Base-by-base conservation (phyloP, 768 basidiomycete genomes). In the Trametes cingulata region DNA sequence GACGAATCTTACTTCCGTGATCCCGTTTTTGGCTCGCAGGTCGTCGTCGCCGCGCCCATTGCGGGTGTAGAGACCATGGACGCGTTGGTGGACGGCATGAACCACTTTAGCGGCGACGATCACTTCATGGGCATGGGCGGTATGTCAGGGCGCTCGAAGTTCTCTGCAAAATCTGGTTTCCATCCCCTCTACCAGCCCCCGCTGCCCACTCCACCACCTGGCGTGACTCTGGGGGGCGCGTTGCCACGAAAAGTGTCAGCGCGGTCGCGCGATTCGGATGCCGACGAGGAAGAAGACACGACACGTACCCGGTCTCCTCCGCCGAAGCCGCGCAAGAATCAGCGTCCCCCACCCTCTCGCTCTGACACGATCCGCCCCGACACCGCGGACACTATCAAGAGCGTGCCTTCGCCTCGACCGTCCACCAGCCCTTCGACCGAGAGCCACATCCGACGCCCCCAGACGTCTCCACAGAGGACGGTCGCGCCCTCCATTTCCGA, bases 61-160 rank as follows among this genome's bases (percentile, higher is more conserved):
- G 72, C 90, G 6, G 91, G 90, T 2, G 90, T 94, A 9, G 91
- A 93, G 74, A 85, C 85, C 9, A 89, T 94, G 86, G 92, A 94
- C 70, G 92, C 92, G 13, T 73, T 94, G 53, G 92, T 94, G 7
- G 91, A 93, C 64, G 90, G 89, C 9, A 93, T 94, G 92, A 94
- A 93, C 68, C 87, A 87, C 25, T 71, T 71, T 27, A 77, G 73
- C 36, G 82, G 80, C 43, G 86, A 90, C 56, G 80, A 85, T 62
- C 72, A 84, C 54, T 77, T 82, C 62, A 77, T 67, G 65, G 64
- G 71, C 45, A 63, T 65, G 52, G 76, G 66, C 43, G 74, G 76
- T 52, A 63, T 79, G 14, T 79, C 82, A 29, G 76, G 71, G 67
- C 80, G 83, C 15, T 73, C 80, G 48, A 80, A 85, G 60, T 84